These are phyloP conservation scores for Nitzschia palea DNA, from an alignment of 108 stramenopile species.

Conservation along the genomic window DNA sequence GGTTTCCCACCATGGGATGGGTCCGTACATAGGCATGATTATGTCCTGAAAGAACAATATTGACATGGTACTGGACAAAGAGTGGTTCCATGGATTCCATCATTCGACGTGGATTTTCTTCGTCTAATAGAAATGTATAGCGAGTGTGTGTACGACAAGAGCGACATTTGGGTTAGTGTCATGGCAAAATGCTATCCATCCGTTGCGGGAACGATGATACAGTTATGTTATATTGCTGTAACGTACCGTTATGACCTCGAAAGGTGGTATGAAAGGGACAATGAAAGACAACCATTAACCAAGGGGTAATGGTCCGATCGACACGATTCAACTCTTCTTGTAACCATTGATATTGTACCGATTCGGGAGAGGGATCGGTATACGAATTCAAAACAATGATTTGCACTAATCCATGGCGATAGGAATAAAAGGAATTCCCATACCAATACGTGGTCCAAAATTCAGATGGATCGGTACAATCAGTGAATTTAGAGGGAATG, in stretches of 20 bases:
- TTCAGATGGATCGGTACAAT: constrained; percentile 26
- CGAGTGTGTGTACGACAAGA: too few relatives aligned
- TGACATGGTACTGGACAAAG: constrained; percentile 71
- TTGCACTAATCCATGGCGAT: constrained; percentile 64
- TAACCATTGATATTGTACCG: constrained; percentile 71
- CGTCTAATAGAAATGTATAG: too few relatives aligned
- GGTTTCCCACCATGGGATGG: constrained; percentile 32
- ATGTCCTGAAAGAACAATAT: constrained; percentile 86
- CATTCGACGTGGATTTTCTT: constrained; percentile 44
- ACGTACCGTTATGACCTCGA: constrained; percentile 43
- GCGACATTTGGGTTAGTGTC: too few relatives aligned
- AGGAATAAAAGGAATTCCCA: constrained; percentile 83
- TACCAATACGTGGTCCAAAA: constrained; percentile 50
- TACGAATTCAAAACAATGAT: constrained; percentile 78
- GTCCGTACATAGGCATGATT: constrained; percentile 88
- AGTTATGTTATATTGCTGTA: neutral
- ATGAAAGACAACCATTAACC: constrained; percentile 78
- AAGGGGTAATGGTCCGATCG: constrained; percentile 72
- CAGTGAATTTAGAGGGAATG: constrained; percentile 17
- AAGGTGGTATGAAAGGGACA: constrained; percentile 81
- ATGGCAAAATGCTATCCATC: too few relatives aligned
- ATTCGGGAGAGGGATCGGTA: constrained; percentile 42
- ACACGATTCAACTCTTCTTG: constrained; percentile 37
- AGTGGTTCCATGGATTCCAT: constrained; percentile 76
- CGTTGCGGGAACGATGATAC: too few relatives aligned